Evolutionary conservation across 139 green algal genomes (phyloP).

Genomic region (Chlorella ohadii): DNA sequence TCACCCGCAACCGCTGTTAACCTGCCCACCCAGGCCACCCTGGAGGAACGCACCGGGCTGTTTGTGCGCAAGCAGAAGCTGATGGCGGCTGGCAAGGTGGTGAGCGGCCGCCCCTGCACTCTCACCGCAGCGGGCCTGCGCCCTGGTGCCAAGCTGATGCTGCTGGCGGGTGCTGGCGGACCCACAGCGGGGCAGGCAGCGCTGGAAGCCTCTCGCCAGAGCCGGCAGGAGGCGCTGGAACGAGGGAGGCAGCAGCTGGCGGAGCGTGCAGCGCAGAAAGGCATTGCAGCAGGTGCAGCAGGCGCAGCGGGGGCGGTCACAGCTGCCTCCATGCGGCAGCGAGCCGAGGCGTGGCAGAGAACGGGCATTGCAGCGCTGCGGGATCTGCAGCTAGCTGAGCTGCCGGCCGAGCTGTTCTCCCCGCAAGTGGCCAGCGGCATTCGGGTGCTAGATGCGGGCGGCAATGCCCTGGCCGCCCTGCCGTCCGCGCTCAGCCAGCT

Average conservation of each 20-base stretch:
- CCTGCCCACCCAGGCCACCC: too few species aligned
- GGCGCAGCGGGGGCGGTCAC: neutral
- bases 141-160: constrained; percentile 72
- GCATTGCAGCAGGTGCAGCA: neutral
- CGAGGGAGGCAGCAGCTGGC: constrained; percentile 15
- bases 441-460: constrained; percentile 49
- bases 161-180: constrained; percentile 48
- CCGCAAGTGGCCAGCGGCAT: neutral
- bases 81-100: constrained; percentile 67
- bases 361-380: constrained; percentile 66
- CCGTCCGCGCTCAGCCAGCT: constrained; percentile 37
- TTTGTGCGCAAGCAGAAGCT: constrained; percentile 71
- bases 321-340: constrained; percentile 36
- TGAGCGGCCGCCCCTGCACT: constrained; percentile 25
- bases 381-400: constrained; percentile 49
- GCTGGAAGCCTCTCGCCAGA: constrained; percentile 35
- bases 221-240: constrained; percentile 40
- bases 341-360: constrained; percentile 57
- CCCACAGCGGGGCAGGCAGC: constrained; percentile 25
- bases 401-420: constrained; percentile 44
- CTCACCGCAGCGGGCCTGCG: constrained; percentile 42
- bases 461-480: constrained; percentile 55
- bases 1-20: too few species aligned
- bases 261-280: neutral
- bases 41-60: constrained; percentile 62